A percentile compares a stretch with the other conserved stretches of the same genome.
Evolutionary conservation across 352 stramenopile genomes (phyloP).

Genomic region (Phytophthora macrochlamydospora): DNA sequence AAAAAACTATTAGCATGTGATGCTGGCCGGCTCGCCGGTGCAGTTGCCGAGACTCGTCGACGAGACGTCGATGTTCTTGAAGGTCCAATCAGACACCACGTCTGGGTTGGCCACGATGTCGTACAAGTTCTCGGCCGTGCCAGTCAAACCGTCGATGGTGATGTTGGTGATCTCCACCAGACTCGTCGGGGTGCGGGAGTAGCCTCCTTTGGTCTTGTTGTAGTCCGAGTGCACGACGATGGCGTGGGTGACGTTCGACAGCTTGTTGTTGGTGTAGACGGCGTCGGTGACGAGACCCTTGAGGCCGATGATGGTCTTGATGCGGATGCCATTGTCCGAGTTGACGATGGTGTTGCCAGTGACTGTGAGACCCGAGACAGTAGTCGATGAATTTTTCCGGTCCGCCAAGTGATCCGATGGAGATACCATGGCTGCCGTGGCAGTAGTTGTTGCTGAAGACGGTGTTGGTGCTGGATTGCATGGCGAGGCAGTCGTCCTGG

Average conservation of each 20-base stretch:
- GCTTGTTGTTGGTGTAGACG: constrained; percentile 6
- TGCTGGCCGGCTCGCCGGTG: constrained; percentile 2
- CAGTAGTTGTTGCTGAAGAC: constrained; percentile 23
- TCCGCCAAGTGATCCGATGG: constrained; percentile 21
- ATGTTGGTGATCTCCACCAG: constrained; percentile 23
- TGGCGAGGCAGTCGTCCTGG: constrained; percentile 26
- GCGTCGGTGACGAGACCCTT: constrained; percentile 14
- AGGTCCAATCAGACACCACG: constrained; percentile 21
- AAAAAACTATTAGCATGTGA: not conserved
- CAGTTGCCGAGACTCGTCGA: constrained; percentile 1
- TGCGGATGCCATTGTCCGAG: constrained; percentile 26
- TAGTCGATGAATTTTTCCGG: too few species aligned
- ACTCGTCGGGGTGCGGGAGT: constrained; percentile 11
- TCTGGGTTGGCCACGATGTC: constrained; percentile 10
- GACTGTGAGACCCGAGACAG: too few species aligned
- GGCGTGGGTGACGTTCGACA: constrained; percentile 15
- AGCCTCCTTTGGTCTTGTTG: constrained; percentile 25
- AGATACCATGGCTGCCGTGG: constrained; percentile 26
- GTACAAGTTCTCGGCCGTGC: constrained; percentile 24
- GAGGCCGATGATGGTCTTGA: constrained; percentile 4
- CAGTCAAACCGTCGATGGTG: constrained; percentile 19
- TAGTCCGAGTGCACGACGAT: constrained; percentile 26
- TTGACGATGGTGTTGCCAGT: constrained; percentile 33
- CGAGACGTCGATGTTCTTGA: not conserved
- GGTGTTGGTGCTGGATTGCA: constrained; percentile 25